These are phyloP conservation scores for Cladophialophora yegresii DNA, from an alignment of 2,329 filamentous ascomycete species.

Conservation along the genomic window DNA sequence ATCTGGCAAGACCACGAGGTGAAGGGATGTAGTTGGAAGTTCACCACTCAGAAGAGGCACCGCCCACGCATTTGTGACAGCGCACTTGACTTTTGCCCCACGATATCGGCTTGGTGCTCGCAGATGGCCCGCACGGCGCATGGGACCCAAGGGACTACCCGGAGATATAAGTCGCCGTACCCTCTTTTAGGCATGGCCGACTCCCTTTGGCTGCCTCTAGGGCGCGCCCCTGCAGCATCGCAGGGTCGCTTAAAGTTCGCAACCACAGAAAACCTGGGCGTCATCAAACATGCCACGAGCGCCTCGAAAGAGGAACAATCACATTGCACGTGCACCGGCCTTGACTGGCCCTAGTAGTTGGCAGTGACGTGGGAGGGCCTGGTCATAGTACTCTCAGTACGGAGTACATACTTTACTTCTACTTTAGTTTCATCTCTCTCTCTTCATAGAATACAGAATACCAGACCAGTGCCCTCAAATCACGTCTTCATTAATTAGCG, in stretches of 20 bases:
- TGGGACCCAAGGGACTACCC: slow-evolving; percentile 12
- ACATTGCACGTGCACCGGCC: no score
- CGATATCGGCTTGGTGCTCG: slow-evolving; percentile 14
- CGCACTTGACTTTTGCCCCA: slow-evolving; percentile 18
- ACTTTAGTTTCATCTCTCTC: no score
- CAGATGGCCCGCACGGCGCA: slow-evolving; percentile 11
- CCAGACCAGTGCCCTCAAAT: no score
- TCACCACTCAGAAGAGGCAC: slow-evolving; percentile 21
- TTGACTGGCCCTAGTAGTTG: no score
- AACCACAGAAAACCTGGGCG: not conserved
- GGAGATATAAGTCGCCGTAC: slow-evolving; percentile 16
- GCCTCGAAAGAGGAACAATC: not conserved
- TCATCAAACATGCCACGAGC: not conserved
- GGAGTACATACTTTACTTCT: no score
- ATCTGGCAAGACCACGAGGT: not conserved
- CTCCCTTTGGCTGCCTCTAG: not conserved
- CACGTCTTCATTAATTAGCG: not conserved
- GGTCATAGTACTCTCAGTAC: no score
- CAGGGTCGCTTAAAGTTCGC: not conserved
- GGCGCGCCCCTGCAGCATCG: not conserved
- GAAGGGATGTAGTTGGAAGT: slow-evolving; percentile 18
- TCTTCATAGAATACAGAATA: no score
- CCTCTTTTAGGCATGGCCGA: slow-evolving; percentile 5
- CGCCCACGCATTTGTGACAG: slow-evolving; percentile 8
- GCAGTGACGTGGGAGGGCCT: no score